Conservation (phyloP, 495 filamentous ascomycete genomes). For the Ramalina intermedia region DNA sequence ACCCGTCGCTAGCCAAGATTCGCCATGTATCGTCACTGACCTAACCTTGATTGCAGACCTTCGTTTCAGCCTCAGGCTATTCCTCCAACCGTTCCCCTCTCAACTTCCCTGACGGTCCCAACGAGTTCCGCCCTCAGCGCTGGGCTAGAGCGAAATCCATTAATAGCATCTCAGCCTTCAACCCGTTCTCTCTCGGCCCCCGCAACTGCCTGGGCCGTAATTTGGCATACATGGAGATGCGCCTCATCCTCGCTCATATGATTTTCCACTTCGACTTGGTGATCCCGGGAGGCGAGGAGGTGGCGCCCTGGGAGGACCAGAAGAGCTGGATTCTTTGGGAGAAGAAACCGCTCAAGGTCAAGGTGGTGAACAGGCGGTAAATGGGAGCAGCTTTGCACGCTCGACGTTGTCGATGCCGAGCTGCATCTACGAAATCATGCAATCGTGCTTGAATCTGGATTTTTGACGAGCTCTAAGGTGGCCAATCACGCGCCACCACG, state of each 20-base stretch:
- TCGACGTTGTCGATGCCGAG: too few species aligned
- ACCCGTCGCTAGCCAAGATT: not conserved
- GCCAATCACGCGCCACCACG: too few species aligned
- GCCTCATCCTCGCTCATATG: slow-evolving; percentile 34
- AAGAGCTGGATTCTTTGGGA: slow-evolving; percentile 26
- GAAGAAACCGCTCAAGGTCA: slow-evolving; percentile 12
- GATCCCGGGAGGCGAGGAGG: slow-evolving; percentile 16
- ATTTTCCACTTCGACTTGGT: slow-evolving; percentile 39
- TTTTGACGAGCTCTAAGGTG: too few species aligned
- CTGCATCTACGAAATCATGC: too few species aligned
- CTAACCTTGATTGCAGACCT: slow-evolving; percentile 13
- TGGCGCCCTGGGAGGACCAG: slow-evolving; percentile 25
- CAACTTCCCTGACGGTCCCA: slow-evolving; percentile 22
- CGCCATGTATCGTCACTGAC: slow-evolving; percentile 16
- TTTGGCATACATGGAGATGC: slow-evolving; percentile 40
- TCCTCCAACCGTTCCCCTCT: slow-evolving; percentile 22
- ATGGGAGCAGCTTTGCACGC: not conserved
- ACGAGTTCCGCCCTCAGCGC: slow-evolving; percentile 31
- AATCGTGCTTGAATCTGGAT: too few species aligned
- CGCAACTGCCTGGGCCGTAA: slow-evolving; percentile 26
- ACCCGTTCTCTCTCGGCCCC: slow-evolving; percentile 28
- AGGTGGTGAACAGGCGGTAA: not conserved
- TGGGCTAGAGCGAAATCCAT: slow-evolving; percentile 25
- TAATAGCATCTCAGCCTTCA: slow-evolving; percentile 17
- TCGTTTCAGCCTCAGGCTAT: slow-evolving; percentile 27